A percentile compares a stretch with the other conserved stretches of the same genome.
phyloP scores from a whole-genome alignment of 805 yeast genomes.

The Myxozyma melibiosi region DNA sequence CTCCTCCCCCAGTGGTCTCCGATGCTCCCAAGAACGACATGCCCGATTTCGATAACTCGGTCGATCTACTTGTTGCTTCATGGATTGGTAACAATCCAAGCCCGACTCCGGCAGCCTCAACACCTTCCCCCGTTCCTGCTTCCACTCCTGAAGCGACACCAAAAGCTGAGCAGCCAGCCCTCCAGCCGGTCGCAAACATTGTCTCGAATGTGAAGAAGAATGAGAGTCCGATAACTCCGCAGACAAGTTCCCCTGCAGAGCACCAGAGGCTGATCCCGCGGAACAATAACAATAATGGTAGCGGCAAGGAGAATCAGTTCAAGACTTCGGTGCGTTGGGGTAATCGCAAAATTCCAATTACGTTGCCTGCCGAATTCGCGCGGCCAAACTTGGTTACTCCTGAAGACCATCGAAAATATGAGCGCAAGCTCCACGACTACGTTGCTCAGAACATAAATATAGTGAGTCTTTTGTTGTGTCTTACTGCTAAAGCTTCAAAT shows the following conservation, averaged over 20 bases:
- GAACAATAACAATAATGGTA: not conserved
- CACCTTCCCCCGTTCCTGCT: too few relatives aligned
- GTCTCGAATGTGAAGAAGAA: not conserved
- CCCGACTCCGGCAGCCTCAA: not conserved
- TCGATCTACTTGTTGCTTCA: conserved; percentile 19
- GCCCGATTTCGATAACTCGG: conserved; percentile 24
- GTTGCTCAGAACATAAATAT: conserved; percentile 3
- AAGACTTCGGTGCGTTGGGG: conserved; percentile 16
- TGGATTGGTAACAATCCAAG: conserved; percentile 20
- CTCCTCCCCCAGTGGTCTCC: conserved; percentile 1
- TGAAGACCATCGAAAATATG: conserved; percentile 5
- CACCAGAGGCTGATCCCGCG: not conserved
- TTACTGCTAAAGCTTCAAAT: not conserved
- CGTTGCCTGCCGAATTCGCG: conserved; percentile 8
- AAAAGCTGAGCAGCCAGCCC: not conserved
- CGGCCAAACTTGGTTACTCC: conserved; percentile 1
- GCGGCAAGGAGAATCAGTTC: not conserved
- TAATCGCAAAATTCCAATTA: conserved; percentile 3
- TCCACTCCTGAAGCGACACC: not conserved
- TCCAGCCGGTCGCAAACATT: not conserved
- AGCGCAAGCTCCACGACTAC: conserved; percentile 13
- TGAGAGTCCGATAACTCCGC: not conserved
- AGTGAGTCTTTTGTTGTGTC: not conserved
- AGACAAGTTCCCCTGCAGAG: not conserved
- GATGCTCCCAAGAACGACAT: not conserved